Base-by-base conservation (phyloP, 306 rosid species). In the Cicer bijugum region DNA sequence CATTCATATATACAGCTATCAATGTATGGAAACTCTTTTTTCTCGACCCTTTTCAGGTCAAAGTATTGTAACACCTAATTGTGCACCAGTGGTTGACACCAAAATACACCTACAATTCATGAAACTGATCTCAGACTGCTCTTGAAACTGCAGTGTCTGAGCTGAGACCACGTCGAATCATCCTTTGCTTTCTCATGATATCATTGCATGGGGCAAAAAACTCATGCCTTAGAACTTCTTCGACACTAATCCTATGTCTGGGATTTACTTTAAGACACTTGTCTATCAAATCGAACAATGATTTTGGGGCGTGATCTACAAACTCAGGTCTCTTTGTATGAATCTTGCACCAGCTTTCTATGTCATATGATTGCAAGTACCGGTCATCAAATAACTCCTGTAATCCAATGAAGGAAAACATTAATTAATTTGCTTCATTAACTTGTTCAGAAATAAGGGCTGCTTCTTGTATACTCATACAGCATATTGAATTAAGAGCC, bases 241-340 rank as follows among this genome's bases (percentile, higher is more conserved):
- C 89, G 17, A 86, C 87, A 59, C 88, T 72, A 17, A 88, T 74
- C 77, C 96, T 83, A 43, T 46, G 81, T 70, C 96, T 83, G 12
- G 96, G 96, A 56, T 90, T 90, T 37, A 90, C 87, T 35, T 79
- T 82, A 45, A 90, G 82, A 72, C 92, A 90, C 61, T 80, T 90
- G 45, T 84, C 92, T 60, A 90, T 77, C 14, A 90, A 85, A 83
- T 90, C 89, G 63, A 75, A 83, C n/a, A 90, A 82, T 28, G 88
- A 79, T 67, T 74, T 69, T 0, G 96, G 92, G 15, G 83, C 72
- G 39, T 75, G 67, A 55, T 86, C 77, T 10, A 79, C 72, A 67
- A 90, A 86, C 16, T 86, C 88, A 5, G 85, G 91, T 60, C 89
- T 86, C 78, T 66, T 86, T 12, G 89, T 66, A 83, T 74, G 81